These are phyloP conservation scores for Acacia confusa DNA, from an alignment of 306 rosid species.

Conservation along the genomic window DNA sequence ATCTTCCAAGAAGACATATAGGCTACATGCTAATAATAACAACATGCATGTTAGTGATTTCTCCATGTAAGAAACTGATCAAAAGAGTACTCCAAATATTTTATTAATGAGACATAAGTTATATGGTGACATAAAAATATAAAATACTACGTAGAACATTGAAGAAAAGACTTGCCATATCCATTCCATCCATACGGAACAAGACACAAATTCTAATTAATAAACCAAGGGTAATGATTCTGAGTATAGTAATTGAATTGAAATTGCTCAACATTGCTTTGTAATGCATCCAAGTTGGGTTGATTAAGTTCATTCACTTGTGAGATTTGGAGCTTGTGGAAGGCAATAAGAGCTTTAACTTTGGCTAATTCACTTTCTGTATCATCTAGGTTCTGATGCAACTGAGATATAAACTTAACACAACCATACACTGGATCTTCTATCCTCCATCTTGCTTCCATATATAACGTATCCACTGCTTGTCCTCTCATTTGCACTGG, in stretches of 20 bases:
- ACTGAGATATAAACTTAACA: constrained; percentile 55
- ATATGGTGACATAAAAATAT: neutral
- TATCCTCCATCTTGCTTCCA: constrained; percentile 61
- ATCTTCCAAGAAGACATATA: neutral
- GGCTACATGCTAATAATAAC: neutral
- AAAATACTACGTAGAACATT: neutral
- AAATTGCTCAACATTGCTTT: constrained; percentile 22
- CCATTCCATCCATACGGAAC: neutral
- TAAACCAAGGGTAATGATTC: neutral
- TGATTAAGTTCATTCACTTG: constrained; percentile 15
- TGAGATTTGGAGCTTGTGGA: constrained; percentile 29
- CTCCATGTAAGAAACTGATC: neutral
- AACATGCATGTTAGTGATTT: neutral
- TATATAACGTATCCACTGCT: constrained; percentile 56
- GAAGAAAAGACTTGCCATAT: neutral
- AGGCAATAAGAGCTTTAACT: constrained; percentile 52
- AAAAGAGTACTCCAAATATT: neutral
- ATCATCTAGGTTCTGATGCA: constrained; percentile 48
- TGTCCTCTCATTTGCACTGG: constrained; percentile 44
- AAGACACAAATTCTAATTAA: neutral
- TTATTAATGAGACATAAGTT: neutral
- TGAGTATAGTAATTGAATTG: constrained; percentile 16
- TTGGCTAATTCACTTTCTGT: constrained; percentile 51
- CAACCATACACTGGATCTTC: constrained; percentile 75
- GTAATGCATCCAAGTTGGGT: constrained; percentile 25